A percentile compares a stretch with the other conserved stretches of the same genome.
These are phyloP conservation scores for Penicillium sp. DNA, from an alignment of 2,329 filamentous ascomycete genomes.

Conservation along the genomic window DNA sequence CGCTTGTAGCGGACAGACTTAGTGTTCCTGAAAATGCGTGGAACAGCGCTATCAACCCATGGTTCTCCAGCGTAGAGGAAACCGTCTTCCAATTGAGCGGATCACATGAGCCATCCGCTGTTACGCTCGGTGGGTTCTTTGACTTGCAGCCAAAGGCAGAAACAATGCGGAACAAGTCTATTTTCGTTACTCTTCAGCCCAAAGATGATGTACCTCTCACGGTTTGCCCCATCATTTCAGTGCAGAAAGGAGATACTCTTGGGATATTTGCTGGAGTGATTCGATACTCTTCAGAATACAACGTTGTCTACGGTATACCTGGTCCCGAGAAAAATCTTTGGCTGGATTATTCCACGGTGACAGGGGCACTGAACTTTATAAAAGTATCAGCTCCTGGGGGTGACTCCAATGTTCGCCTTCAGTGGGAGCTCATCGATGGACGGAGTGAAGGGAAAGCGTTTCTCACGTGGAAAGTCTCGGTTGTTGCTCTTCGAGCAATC, in stretches of 20 bases:
- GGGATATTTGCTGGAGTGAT: conserved; percentile 1
- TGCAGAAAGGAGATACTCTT: conserved; percentile 1
- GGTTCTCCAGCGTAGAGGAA: conserved; percentile 12
- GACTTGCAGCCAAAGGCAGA: conserved; percentile 8
- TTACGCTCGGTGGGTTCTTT: conserved; percentile 8
- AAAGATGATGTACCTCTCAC: conserved; percentile 7
- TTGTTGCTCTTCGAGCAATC: background rate
- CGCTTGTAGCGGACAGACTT: conserved; percentile 12
- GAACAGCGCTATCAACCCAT: conserved; percentile 15
- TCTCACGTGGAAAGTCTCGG: conserved; percentile 2
- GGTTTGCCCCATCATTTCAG: conserved; percentile 17
- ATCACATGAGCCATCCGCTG: conserved; percentile 1
- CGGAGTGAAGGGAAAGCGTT: background rate
- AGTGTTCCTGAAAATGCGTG: conserved; percentile 6
- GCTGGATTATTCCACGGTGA: conserved; percentile 10
- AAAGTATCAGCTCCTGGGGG: background rate
- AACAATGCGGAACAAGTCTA: conserved; percentile 15
- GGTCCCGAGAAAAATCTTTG: conserved; percentile 8
- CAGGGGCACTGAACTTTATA: conserved; percentile 3
- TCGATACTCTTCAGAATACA: background rate
- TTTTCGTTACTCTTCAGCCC: conserved; percentile 11
- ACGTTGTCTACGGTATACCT: conserved; percentile 1
- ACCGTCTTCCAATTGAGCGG: conserved; percentile 10
- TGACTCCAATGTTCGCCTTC: conserved; percentile 1
- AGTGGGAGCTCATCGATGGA: conserved; percentile 2